Conservation (phyloP, 345 rosid genomes). For the Melaleuca quinquenervia region DNA sequence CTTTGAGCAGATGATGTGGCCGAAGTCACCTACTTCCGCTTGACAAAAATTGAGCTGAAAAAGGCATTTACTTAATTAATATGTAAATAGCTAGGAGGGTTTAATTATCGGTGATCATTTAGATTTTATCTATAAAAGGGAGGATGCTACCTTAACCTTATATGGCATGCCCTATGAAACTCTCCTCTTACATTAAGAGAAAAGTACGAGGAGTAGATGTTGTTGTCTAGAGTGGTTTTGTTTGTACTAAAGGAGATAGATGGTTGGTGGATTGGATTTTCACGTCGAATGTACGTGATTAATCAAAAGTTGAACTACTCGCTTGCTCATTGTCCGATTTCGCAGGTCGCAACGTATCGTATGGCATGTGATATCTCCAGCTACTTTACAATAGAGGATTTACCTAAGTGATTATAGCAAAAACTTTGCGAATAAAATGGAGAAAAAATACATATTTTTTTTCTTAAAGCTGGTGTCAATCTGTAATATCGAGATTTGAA, state of each 20-base stretch:
- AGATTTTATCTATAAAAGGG: neutral
- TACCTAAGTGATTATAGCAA: neutral
- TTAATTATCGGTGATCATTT: neutral
- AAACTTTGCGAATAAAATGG: neutral
- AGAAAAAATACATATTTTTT: neutral
- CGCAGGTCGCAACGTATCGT: neutral
- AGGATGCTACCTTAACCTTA: neutral
- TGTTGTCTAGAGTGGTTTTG: neutral
- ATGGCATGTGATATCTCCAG: neutral
- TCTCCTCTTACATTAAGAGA: neutral
- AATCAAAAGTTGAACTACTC: neutral
- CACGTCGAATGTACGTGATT: neutral
- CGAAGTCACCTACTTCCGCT: neutral
- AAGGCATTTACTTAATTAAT: neutral
- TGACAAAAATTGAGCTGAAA: neutral
- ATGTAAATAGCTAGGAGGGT: neutral
- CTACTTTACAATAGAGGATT: neutral
- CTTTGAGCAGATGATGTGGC: neutral
- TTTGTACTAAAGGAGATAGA: neutral
- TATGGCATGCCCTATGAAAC: neutral
- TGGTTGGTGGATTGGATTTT: neutral
- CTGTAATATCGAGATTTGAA: neutral
- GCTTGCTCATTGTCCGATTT: neutral
- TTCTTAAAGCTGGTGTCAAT: neutral
- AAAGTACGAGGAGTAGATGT: neutral